Evolutionary conservation across 2,329 filamentous ascomycete genomes (phyloP).

Genomic region (Stagonosporopsis vannaccii): DNA sequence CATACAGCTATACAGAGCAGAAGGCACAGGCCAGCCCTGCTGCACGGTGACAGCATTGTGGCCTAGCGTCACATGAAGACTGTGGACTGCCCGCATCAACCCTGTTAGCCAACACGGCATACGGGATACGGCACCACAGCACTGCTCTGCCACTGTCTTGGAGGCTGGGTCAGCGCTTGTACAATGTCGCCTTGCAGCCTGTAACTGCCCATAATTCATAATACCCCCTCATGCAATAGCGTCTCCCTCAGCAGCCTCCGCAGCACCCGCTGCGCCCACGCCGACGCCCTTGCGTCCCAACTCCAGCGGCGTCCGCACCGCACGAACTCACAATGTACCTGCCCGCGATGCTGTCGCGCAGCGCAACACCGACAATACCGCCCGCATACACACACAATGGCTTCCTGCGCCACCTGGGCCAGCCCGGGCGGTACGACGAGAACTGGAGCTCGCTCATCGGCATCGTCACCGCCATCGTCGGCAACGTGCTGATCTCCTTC

Average conservation of each 20-base stretch:
- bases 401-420: conserved; percentile 20
- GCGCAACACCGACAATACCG: conserved; percentile 28
- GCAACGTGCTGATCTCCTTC: conserved; percentile 92
- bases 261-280: not conserved
- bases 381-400: conserved; percentile 13
- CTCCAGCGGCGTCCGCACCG: conserved; percentile 29
- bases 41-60: conserved; percentile 19
- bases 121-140: conserved; percentile 12
- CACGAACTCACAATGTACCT: conserved; percentile 11
- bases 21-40: conserved; percentile 8
- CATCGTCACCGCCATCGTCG: conserved; percentile 89
- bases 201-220: conserved; percentile 1
- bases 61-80: conserved; percentile 32
- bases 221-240: not conserved
- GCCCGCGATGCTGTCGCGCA: conserved; percentile 21
- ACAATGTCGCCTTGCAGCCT: conserved; percentile 24
- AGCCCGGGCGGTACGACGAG: conserved; percentile 34
- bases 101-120: conserved; percentile 28
- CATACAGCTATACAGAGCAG: too few species aligned
- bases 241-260: not conserved
- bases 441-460: conserved; percentile 93
- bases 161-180: not conserved
- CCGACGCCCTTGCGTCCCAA: conserved; percentile 35
- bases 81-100: conserved; percentile 14
- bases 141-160: conserved; percentile 10